These are phyloP conservation scores for Backusella tuberculispora DNA, from an alignment of 192 early-diverging fungal species.

Conservation along the genomic window DNA sequence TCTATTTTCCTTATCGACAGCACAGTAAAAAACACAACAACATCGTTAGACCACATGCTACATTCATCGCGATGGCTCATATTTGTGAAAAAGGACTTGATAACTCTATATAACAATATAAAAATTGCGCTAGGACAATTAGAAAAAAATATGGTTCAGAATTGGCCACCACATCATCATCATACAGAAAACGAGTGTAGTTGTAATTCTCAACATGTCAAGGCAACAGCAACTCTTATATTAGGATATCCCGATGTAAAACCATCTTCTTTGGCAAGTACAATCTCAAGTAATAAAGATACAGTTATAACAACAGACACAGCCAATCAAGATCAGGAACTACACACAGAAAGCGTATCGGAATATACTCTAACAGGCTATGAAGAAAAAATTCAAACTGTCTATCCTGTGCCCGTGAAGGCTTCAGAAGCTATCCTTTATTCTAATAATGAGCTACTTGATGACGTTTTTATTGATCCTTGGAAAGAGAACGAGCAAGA, in stretches of 20 bases:
- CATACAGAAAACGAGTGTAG: neutral
- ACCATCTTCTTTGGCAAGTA: neutral
- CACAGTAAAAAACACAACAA: neutral
- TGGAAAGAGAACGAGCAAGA: constrained; percentile 2
- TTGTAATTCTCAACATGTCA: neutral
- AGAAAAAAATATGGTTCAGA: constrained; percentile 1
- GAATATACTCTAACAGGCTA: neutral
- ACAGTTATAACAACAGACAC: neutral
- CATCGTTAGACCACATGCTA: neutral
- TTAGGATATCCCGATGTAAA: neutral
- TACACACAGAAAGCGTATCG: neutral
- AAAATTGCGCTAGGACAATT: neutral
- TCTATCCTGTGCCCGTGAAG: neutral
- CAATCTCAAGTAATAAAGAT: neutral
- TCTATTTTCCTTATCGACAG: neutral
- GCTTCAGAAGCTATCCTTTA: neutral
- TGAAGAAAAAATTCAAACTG: neutral
- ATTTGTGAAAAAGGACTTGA: constrained; percentile 3
- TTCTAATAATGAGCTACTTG: neutral
- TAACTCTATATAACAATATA: neutral
- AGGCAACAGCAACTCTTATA: neutral
- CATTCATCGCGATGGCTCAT: neutral
- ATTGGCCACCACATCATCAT: neutral
- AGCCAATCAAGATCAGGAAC: neutral
- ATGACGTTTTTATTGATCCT: neutral